These are phyloP conservation scores for Verticillium dahliae DNA, from an alignment of 2,329 filamentous ascomycete species.

Conservation along the genomic window DNA sequence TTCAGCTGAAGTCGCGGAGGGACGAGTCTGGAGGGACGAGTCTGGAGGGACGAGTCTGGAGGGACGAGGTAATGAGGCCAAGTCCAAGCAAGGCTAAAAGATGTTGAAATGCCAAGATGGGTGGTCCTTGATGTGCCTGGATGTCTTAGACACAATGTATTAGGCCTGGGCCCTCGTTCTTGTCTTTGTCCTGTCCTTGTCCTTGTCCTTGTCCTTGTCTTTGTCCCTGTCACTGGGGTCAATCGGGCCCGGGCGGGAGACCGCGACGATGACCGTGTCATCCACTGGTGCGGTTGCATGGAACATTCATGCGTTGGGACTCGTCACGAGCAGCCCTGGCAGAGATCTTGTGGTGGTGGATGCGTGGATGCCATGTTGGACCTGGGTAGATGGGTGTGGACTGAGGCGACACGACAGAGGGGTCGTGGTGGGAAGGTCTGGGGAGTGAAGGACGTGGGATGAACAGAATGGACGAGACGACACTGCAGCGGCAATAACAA, in stretches of 20 bases:
- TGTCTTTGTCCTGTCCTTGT: not conserved
- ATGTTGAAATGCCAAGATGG: not conserved
- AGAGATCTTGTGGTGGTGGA: not conserved
- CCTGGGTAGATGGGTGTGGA: not conserved
- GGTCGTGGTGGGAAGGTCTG: not conserved
- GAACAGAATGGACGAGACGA: not conserved
- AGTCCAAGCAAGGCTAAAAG: not conserved
- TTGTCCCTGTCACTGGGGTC: not conserved
- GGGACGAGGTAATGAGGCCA: not conserved
- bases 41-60: too few relatives aligned
- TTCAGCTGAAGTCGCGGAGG: slow-evolving; percentile 3
- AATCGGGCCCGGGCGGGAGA: not conserved
- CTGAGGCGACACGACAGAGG: not conserved
- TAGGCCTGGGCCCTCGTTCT: not conserved
- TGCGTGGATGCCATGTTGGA: not conserved
- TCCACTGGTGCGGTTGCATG: not conserved
- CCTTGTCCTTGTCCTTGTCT: not conserved
- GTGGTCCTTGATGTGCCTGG: not conserved
- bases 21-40: not conserved
- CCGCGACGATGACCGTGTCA: slow-evolving; percentile 1
- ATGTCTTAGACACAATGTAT: not conserved
- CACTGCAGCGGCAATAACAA: not conserved
- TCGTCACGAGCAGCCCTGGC: not conserved
- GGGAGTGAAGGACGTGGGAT: not conserved
- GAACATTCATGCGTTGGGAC: slow-evolving; percentile 2